Evolutionary conservation across 2,329 filamentous ascomycete genomes (phyloP).

Genomic region (Penicillium sp.): DNA sequence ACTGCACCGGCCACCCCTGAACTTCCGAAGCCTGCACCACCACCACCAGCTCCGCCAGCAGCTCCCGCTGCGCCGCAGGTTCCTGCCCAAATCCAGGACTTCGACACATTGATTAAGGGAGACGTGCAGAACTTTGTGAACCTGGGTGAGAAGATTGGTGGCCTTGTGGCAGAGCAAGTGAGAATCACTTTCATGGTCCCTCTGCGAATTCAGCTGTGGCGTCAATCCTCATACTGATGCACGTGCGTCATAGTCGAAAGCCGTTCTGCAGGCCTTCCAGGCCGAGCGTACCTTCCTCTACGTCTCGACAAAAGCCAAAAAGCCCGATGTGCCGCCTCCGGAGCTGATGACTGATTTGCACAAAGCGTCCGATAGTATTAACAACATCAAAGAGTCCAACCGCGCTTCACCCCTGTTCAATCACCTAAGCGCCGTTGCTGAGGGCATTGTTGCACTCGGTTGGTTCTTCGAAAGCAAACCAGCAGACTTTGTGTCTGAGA

Average conservation of each 20-base stretch:
- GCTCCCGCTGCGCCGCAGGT: slow-evolving; percentile 53
- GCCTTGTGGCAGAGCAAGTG: slow-evolving; percentile 74
- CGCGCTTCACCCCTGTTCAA: slow-evolving; percentile 68
- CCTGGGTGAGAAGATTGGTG: slow-evolving; percentile 71
- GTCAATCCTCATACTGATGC: background rate
- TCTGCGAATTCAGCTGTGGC: slow-evolving; percentile 3
- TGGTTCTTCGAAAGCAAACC: slow-evolving; percentile 88
- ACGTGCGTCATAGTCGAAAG: slow-evolving; percentile 42
- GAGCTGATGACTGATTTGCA: slow-evolving; percentile 83
- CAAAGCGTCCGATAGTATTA: slow-evolving; percentile 70
- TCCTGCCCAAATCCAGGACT: slow-evolving; percentile 77
- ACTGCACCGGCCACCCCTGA: slow-evolving; percentile 20
- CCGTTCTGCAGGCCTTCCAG: slow-evolving; percentile 62
- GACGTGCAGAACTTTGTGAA: slow-evolving; percentile 73
- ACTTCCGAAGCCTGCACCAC: slow-evolving; percentile 27
- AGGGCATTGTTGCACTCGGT: slow-evolving; percentile 80
- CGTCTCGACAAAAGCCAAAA: slow-evolving; percentile 84
- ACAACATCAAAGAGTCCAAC: slow-evolving; percentile 75
- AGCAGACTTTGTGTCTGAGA: slow-evolving; percentile 77
- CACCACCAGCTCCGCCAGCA: slow-evolving; percentile 40
- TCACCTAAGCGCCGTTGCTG: slow-evolving; percentile 79
- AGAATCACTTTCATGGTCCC: slow-evolving; percentile 13
- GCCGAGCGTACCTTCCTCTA: slow-evolving; percentile 84
- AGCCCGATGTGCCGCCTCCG: slow-evolving; percentile 68
- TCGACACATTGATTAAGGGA: slow-evolving; percentile 68